Evolutionary conservation across 2,329 filamentous ascomycete genomes (phyloP).

Genomic region (Zymoseptoria tritici): DNA sequence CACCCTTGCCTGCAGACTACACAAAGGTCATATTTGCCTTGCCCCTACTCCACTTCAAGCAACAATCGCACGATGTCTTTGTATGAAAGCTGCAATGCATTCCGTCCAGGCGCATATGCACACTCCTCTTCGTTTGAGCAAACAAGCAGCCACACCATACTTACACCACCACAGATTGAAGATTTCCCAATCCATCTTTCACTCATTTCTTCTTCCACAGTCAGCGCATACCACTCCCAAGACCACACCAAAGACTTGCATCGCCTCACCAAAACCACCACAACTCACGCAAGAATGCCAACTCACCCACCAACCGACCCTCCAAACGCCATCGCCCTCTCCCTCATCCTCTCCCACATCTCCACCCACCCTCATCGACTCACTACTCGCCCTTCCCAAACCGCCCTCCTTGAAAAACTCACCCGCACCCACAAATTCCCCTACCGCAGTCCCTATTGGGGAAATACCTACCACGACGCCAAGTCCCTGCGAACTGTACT

Average conservation of each 20-base stretch:
- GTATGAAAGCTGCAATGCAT: neutral
- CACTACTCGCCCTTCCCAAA: neutral
- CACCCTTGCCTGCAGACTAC: neutral
- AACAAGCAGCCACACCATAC: neutral
- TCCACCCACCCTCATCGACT: neutral
- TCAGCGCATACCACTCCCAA: neutral
- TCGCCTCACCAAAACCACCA: neutral
- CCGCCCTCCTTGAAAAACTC: neutral
- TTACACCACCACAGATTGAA: too few relatives aligned
- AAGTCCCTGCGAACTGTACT: slow-evolving; percentile 2
- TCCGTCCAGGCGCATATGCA: neutral
- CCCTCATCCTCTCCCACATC: slow-evolving; percentile 1
- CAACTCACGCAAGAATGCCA: neutral
- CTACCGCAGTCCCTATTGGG: slow-evolving; percentile 3
- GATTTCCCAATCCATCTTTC: too few relatives aligned
- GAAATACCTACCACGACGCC: slow-evolving; percentile 5
- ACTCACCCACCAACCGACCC: neutral
- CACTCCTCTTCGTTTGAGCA: neutral
- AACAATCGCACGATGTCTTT: neutral
- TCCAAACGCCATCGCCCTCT: slow-evolving; percentile 1
- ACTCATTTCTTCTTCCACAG: too few relatives aligned
- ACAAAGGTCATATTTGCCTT: neutral
- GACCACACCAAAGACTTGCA: neutral
- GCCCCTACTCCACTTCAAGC: neutral
- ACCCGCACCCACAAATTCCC: slow-evolving; percentile 1